phyloP scores from a whole-genome alignment of 1,139 yeast genomes.

The Geotrichum fermentans region DNA sequence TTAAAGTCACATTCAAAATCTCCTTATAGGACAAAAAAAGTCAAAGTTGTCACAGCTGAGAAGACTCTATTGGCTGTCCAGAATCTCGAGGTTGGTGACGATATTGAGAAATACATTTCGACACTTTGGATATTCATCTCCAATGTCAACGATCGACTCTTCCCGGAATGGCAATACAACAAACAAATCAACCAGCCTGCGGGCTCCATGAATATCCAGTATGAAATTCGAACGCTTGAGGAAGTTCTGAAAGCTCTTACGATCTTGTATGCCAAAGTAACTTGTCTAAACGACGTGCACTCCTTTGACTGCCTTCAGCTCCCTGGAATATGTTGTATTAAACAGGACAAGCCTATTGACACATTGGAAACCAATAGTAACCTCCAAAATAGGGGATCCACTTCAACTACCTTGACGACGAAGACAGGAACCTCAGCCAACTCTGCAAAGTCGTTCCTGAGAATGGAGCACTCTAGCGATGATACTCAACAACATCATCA shows the following conservation, averaged over 20 bases:
- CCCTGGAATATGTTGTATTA: not conserved
- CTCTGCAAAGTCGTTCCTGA: too few relatives aligned
- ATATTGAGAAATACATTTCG: not conserved
- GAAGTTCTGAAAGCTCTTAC: slow-evolving; percentile 1
- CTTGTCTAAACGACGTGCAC: slow-evolving; percentile 8
- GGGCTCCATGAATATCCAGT: not conserved
- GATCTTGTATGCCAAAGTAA: slow-evolving; percentile 1
- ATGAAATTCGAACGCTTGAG: not conserved
- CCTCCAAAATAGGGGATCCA: too few relatives aligned
- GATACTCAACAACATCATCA: too few relatives aligned
- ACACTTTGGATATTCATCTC: not conserved
- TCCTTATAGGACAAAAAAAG: not conserved
- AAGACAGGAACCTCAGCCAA: too few relatives aligned
- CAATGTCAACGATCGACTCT: not conserved
- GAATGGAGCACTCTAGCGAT: too few relatives aligned
- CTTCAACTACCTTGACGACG: too few relatives aligned
- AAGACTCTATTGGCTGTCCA: not conserved
- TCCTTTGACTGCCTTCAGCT: slow-evolving; percentile 4
- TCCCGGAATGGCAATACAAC: not conserved
- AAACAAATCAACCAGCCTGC: not conserved
- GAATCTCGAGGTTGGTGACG: not conserved
- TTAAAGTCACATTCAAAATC: slow-evolving; percentile 9
- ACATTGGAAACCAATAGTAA: too few relatives aligned
- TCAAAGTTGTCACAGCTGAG: not conserved
- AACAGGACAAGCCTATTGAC: not conserved